phyloP scores from a whole-genome alignment of 192 early-diverging fungal species.

The Linderina pennispora region DNA sequence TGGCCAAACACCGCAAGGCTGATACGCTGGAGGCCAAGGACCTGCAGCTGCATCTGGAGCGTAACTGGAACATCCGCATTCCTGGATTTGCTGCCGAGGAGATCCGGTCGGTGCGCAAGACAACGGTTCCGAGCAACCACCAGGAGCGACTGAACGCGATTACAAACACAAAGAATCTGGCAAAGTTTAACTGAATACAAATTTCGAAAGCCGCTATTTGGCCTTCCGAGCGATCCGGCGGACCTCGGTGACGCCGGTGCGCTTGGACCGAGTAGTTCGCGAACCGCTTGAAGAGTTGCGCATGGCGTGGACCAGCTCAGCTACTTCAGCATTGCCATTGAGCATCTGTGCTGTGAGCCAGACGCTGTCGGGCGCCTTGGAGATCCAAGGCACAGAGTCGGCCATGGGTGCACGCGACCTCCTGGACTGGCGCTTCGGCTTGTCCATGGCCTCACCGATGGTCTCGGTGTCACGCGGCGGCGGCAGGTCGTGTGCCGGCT shows the following conservation, averaged over 20 bases:
- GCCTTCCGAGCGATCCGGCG: background rate
- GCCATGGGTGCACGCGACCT: no score
- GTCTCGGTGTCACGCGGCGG: no score
- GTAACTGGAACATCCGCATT: slow-evolving; percentile 87
- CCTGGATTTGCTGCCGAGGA: slow-evolving; percentile 82
- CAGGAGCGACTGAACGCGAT: slow-evolving; percentile 61
- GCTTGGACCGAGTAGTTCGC: no score
- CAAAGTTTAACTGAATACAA: slow-evolving; percentile 20
- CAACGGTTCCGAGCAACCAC: slow-evolving; percentile 55
- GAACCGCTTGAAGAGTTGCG: no score
- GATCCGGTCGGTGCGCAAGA: slow-evolving; percentile 67
- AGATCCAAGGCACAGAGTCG: background rate
- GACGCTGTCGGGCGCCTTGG: background rate
- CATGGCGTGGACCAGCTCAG: background rate
- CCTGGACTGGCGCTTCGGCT: no score
- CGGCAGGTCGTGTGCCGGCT: no score
- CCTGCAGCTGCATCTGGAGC: slow-evolving; percentile 80
- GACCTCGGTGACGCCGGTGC: no score
- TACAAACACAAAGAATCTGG: slow-evolving; percentile 34
- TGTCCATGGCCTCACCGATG: no score
- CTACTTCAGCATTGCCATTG: slow-evolving; percentile 3
- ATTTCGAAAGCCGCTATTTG: background rate
- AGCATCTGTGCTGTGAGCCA: slow-evolving; percentile 38
- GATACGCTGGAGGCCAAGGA: slow-evolving; percentile 78
- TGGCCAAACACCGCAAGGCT: slow-evolving; percentile 79